phyloP scores from a whole-genome alignment of 2,329 filamentous ascomycete species.

The Hawksworthiomyces lignivorus region DNA sequence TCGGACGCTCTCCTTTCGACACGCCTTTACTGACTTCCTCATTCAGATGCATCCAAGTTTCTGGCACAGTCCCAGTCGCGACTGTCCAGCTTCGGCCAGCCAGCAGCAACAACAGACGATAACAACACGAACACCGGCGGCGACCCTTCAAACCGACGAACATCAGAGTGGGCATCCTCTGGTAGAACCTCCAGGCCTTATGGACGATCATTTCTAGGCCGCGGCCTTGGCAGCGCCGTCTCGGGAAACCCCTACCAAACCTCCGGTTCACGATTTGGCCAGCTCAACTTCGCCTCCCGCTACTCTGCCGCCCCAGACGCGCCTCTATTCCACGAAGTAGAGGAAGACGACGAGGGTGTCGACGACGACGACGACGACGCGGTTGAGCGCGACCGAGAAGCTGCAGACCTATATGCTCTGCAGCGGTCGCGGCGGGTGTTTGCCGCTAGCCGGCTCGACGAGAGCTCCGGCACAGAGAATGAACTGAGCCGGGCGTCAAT shows the following conservation, averaged over 20 bases:
- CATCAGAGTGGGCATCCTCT: slow-evolving; percentile 26
- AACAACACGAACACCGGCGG: slow-evolving; percentile 17
- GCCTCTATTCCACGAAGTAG: slow-evolving; percentile 72
- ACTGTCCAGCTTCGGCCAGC: slow-evolving; percentile 63
- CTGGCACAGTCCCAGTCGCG: slow-evolving; percentile 93
- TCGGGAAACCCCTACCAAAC: slow-evolving; percentile 71
- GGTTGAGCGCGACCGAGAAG: slow-evolving; percentile 80
- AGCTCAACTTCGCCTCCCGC: slow-evolving; percentile 65
- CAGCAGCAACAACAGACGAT: slow-evolving; percentile 37
- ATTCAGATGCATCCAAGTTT: slow-evolving; percentile 86
- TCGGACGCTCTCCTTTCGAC: no score
- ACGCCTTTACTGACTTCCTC: neutral
- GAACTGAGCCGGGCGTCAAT: slow-evolving; percentile 53
- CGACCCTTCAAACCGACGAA: slow-evolving; percentile 22
- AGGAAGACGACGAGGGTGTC: slow-evolving; percentile 62
- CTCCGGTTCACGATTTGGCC: slow-evolving; percentile 63
- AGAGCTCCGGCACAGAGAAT: slow-evolving; percentile 77
- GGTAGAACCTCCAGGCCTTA: slow-evolving; percentile 23
- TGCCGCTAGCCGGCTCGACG: slow-evolving; percentile 71
- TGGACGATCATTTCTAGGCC: slow-evolving; percentile 34
- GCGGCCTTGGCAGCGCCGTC: slow-evolving; percentile 22
- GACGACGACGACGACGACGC: slow-evolving; percentile 90
- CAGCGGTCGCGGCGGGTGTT: slow-evolving; percentile 86
- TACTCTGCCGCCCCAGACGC: slow-evolving; percentile 64
- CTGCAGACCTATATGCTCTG: slow-evolving; percentile 87